phyloP scores from a whole-genome alignment of 2,329 filamentous ascomycete genomes.

The Microdochium nivale region DNA sequence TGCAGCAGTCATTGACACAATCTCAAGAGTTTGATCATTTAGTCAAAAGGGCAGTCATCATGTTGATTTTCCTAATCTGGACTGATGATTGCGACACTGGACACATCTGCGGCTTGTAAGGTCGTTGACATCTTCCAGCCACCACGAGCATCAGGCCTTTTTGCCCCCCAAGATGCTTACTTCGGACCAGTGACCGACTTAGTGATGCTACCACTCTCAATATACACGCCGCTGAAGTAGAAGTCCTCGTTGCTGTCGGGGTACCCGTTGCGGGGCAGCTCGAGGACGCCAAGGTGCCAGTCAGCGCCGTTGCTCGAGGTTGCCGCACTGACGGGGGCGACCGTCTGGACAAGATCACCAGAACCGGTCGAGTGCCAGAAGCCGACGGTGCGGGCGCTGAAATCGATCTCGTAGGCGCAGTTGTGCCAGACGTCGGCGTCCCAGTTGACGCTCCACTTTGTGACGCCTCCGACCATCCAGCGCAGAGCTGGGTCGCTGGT shows the following conservation, averaged over 20 bases:
- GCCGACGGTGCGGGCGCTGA: slow-evolving; percentile 49
- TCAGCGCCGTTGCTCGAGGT: slow-evolving; percentile 61
- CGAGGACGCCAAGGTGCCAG: slow-evolving; percentile 64
- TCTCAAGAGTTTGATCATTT: too few relatives aligned
- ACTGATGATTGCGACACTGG: too few relatives aligned
- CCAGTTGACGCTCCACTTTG: slow-evolving; percentile 55
- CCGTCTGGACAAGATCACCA: slow-evolving; percentile 46
- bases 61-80: too few relatives aligned
- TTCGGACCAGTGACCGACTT: slow-evolving; percentile 19
- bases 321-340: slow-evolving; percentile 49
- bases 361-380: slow-evolving; percentile 63
- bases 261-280: slow-evolving; percentile 50
- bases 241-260: slow-evolving; percentile 53
- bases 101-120: too few relatives aligned
- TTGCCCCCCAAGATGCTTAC: too few relatives aligned
- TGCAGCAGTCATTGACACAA: too few relatives aligned
- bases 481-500: slow-evolving; percentile 45
- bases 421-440: slow-evolving; percentile 64
- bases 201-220: slow-evolving; percentile 46
- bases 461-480: slow-evolving; percentile 54
- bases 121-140: too few relatives aligned
- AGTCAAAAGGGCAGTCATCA: too few relatives aligned
- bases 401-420: slow-evolving; percentile 67
- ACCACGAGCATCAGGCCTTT: too few relatives aligned
- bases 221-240: slow-evolving; percentile 64